Evolutionary conservation across 768 basidiomycete species (phyloP), one percentile per base, ranked within the genome.

Genomic region (Nidula microcarpa): DNA sequence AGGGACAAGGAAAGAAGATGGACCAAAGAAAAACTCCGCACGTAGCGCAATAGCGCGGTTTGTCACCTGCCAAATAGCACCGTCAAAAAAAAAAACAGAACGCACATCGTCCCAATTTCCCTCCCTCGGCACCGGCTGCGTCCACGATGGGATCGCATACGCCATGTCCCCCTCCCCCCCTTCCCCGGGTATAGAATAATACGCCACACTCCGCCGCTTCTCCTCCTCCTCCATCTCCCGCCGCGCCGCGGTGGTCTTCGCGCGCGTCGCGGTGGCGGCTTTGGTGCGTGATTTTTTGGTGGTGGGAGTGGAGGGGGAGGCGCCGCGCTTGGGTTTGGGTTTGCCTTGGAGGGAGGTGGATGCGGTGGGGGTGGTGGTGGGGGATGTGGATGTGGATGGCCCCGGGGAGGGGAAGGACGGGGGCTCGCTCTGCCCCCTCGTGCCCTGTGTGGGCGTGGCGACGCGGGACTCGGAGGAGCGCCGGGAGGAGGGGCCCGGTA

Each of bases 21-120:
- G 23, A 23, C 23, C 23, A 23, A 23, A 23, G 23, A 4, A 23
- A 23, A 23, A 23, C 23, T 4, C 23, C 23, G 23, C 23, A 23
- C 23, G 23, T 23, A 23, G 23, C 23, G 23, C 4, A 23, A 23
- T 23, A 23, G 23, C 23, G 23, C 23, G 23, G 23, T 23, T 23
- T 23, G 23, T 23, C 23, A 4, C 23, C 4, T 23, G 23, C 23
- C 23, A 23, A 23, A 23, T 23, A 23, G 23, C 23, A 4, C 23
- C 23, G 23, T 23, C 23, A 1, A 51, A 47, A 39, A 39, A 11
- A 47, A 35, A 57, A 3, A 49, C 5, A 48, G 41, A 32, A 73
- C 79, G 62, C 61, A 83, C 89, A 64, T 94, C 91, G 62, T 94
- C 91, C 91, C 91, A 94, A 61, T 89, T 91, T 1, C 88, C 87